A percentile compares a stretch with the other conserved stretches of the same genome.
phyloP scores from a whole-genome alignment of 1,139 yeast genomes.

The Suhomyces yuchorum region DNA sequence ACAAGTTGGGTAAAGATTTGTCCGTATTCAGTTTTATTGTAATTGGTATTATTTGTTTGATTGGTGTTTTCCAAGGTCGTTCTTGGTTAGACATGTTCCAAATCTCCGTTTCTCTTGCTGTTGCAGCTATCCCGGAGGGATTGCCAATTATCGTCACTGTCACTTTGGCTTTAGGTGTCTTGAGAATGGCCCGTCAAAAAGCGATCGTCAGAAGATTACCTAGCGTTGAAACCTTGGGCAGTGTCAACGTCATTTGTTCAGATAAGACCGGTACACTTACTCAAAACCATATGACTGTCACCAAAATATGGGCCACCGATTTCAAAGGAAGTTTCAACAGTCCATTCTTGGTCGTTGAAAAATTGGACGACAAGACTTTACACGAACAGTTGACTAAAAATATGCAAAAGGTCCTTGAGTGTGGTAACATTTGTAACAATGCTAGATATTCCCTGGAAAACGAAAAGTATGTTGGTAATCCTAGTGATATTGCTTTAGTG shows the following conservation, averaged over 20 bases:
- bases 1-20: conserved; percentile 85
- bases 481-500: conserved; percentile 88
- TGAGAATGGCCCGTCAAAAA: conserved; percentile 90
- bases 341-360: conserved; percentile 53
- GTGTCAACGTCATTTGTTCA: conserved; percentile 91
- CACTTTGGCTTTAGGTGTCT: conserved; percentile 89
- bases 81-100: conserved; percentile 97
- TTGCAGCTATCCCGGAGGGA: conserved; percentile 98
- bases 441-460: conserved; percentile 68
- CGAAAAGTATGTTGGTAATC: conserved; percentile 81
- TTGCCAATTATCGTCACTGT: conserved; percentile 96
- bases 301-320: conserved; percentile 79
- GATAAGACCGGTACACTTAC: conserved; percentile 97
- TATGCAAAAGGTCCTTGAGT: conserved; percentile 56
- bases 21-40: conserved; percentile 79
- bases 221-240: conserved; percentile 92
- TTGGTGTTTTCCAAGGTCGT: conserved; percentile 89
- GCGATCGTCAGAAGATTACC: conserved; percentile 94
- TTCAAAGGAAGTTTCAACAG: conserved; percentile 56
- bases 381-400: conserved; percentile 54
- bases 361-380: conserved; percentile 39
- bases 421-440: conserved; percentile 83
- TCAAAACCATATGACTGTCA: conserved; percentile 90
- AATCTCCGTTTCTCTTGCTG: conserved; percentile 92
- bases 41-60: conserved; percentile 81